Base-by-base conservation (phyloP, 495 filamentous ascomycete genomes). In the Monascus purpureus region DNA sequence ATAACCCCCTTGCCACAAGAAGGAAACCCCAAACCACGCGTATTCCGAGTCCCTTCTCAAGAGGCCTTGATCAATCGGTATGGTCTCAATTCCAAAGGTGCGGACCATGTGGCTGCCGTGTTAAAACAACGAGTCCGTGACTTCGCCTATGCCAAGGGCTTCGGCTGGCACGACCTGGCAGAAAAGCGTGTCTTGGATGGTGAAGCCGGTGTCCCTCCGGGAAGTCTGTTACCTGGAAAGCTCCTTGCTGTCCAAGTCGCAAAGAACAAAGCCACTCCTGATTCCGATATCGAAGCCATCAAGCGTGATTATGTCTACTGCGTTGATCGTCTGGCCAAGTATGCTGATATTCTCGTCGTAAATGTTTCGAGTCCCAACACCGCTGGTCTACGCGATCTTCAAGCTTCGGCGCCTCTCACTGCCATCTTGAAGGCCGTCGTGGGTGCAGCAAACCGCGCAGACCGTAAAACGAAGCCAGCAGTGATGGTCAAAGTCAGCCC, bases 401-500 rank as follows among this genome's bases (percentile, higher is more conserved):
- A 97, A 61, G 75, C 75, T 8, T 67, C 75, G 1, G 84, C 76
- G 17, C 86, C 85, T 4, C 55, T 97, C 31, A 87, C 84, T 3
- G 57, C 68, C 33, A 77, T 96, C 31, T 56, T 97, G 26, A 67
- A 63, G 3, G 82, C 79, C 0, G 90, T 96, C 4, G 88, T 95
- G 6, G 65, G 73, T 17, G 80, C 86, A 14, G 81, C 83, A 1
- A 61, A 67, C 37, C 54, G 55, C 30, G 67, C 80, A 11, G 60
- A 76, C 7, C 63, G 87, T 41, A 77, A 68, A 43, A 69, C 59
- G 7, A 83, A 80, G 55, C 87, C 87, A 3, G 75, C 65, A 32
- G 81, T 96, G 17, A 92, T 96, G 78, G 90, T 97, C 32, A 97
- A 97, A 63, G 85, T 95, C 18, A 88, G 81, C 36, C 90, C 90